Base-by-base conservation (phyloP, 352 stramenopile genomes). In the Elongisporangium undulatum region DNA sequence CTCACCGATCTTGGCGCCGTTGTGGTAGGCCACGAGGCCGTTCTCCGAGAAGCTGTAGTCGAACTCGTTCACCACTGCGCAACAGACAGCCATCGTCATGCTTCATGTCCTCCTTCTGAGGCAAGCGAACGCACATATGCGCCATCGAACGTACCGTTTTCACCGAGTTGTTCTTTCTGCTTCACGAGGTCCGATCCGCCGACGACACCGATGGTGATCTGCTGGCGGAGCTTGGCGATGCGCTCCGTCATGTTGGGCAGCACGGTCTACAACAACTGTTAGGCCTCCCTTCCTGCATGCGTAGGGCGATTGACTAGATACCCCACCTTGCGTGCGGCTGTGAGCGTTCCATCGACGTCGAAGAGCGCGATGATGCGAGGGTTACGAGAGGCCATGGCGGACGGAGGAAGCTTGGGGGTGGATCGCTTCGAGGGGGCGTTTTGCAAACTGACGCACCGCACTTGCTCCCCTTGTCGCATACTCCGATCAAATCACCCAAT, bases 1-100 rank as follows among this genome's bases (percentile, higher is more conserved):
- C 70, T 94, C 85, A 59, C 84, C 90, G 55, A 98, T 87, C 56
- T 97, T 82, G 51, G 88, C 71, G 49, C 96, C 97, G 61, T 98
- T 84, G 75, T 99, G 98, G 80, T 98, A 99, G 3, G 94, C 97
- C 48, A 99, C 94, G 19, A 99, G 85, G 21, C 97, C 97, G 76
- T 99, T 99, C 77, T 99, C 96, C 23, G 90, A 97, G 74, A 99
- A 99, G 80, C 97, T 99, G 83, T 98, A 99, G 68, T 98, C 96
- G 69, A 99, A 99, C 22, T 98, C 78, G 53, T 94, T 68, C n/a
- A 86, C 81, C 51, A 99, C 89, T 95, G 63, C 77, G 17, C 7
- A 3, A n/a, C 26, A 34, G 3, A 8, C 6, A 29, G 16, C 26
- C 16, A 1, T 3, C 17, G 49, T 54, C 53, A 66, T n/a, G 20